These are phyloP conservation scores for Citrus mangshanensis DNA, from an alignment of 345 rosid species.

Conservation along the genomic window DNA sequence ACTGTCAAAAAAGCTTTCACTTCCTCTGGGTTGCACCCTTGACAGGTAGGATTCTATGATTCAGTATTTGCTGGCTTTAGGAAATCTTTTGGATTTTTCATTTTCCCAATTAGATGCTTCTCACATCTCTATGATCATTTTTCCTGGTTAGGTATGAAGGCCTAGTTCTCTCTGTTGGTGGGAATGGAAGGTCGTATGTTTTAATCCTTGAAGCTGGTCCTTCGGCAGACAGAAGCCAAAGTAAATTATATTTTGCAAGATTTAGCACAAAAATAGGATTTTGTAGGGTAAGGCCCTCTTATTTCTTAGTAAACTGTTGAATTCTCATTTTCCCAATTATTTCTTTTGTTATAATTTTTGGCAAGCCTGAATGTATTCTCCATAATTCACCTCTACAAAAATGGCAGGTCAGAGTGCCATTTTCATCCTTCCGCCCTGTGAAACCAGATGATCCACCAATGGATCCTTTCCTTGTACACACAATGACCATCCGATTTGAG, in stretches of 20 bases:
- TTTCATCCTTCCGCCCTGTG: conserved; percentile 91
- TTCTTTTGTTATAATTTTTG: not conserved
- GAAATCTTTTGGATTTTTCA: not conserved
- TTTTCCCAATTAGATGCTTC: not conserved
- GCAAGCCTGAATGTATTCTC: conserved; percentile 4
- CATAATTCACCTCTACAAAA: conserved; percentile 8
- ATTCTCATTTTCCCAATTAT: not conserved
- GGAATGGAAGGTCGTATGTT: conserved; percentile 92
- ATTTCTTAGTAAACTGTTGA: not conserved
- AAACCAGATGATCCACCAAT: conserved; percentile 92
- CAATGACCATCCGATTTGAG: conserved; percentile 93
- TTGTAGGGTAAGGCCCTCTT: conserved; percentile 61
- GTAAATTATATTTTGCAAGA: conserved; percentile 89
- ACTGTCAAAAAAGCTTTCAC: conserved; percentile 69
- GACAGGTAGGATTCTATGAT: conserved; percentile 55
- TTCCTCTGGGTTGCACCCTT: conserved; percentile 83
- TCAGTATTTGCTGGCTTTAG: not conserved
- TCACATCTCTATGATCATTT: not conserved
- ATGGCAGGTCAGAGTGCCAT: conserved; percentile 89
- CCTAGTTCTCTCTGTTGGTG: conserved; percentile 88
- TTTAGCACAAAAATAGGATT: conserved; percentile 87
- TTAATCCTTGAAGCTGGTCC: conserved; percentile 98
- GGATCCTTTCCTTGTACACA: conserved; percentile 93
- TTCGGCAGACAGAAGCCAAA: conserved; percentile 74
- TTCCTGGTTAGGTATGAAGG: conserved; percentile 73